Evolutionary conservation across 345 rosid species (phyloP).

Genomic region (Lepidium africanum): DNA sequence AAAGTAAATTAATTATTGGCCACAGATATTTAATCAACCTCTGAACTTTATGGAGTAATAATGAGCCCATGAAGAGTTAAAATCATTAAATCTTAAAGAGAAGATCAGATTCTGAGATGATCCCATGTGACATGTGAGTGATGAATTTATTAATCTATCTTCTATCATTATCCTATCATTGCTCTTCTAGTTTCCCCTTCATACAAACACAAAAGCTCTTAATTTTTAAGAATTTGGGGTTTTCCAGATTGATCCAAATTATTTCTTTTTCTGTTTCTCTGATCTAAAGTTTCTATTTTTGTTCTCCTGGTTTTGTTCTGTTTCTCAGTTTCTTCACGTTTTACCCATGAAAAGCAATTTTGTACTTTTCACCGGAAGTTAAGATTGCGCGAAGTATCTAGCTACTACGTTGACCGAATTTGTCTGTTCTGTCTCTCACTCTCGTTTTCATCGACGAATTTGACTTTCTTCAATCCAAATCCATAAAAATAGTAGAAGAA

Average conservation of each 20-base stretch:
- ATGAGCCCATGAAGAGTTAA: neutral
- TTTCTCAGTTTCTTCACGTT: neutral
- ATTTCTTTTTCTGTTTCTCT: neutral
- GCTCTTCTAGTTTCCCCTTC: neutral
- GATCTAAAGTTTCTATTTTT: slow-evolving; percentile 4
- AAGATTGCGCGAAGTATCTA: neutral
- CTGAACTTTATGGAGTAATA: neutral
- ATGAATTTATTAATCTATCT: neutral
- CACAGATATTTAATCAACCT: neutral
- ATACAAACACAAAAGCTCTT: neutral
- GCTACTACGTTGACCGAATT: slow-evolving; percentile 4
- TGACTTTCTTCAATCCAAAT: neutral
- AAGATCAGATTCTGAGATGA: slow-evolving; percentile 3
- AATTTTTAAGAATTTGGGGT: neutral
- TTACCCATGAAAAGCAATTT: neutral
- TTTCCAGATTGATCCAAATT: neutral
- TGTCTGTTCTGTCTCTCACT: neutral
- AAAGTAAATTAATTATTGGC: neutral
- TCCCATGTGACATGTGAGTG: slow-evolving; percentile 8
- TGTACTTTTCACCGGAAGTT: neutral
- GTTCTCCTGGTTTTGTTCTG: neutral
- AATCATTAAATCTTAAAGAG: neutral
- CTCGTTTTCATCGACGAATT: slow-evolving; percentile 19
- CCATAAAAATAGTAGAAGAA: neutral
- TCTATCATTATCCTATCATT: slow-evolving; percentile 21